Percentiles rank a stretch among this genome's conserved stretches.
These are phyloP conservation scores for Rhodosorus marinus DNA, from an alignment of 23 red algal species.

Conservation along the genomic window DNA sequence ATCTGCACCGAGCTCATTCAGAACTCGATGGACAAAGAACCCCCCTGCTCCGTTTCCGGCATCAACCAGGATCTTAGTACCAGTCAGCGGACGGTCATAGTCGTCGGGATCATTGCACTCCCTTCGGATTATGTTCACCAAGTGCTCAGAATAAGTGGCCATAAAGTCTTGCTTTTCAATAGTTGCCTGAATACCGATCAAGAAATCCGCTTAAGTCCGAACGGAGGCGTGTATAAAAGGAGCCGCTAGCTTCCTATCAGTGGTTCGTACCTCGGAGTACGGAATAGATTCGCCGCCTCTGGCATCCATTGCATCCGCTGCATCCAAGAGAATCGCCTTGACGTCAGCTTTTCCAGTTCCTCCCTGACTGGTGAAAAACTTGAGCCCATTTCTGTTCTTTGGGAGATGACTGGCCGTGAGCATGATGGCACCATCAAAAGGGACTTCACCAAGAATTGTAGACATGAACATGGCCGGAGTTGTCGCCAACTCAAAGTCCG, in stretches of 20 bases:
- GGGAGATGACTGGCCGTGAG: slow-evolving; percentile 73
- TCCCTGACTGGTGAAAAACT: slow-evolving; percentile 65
- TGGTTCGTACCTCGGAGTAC: too few relatives aligned
- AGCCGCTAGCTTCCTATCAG: too few relatives aligned
- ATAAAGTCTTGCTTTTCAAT: too few relatives aligned
- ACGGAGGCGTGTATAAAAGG: too few relatives aligned
- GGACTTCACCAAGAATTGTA: slow-evolving; percentile 10
- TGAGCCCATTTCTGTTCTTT: slow-evolving; percentile 68
- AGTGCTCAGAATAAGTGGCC: slow-evolving; percentile 25
- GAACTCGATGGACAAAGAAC: slow-evolving; percentile 46
- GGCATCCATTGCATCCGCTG: neutral
- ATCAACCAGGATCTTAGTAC: slow-evolving; percentile 64
- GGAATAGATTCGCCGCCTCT: slow-evolving; percentile 3
- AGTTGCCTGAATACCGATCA: too few relatives aligned
- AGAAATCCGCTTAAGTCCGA: too few relatives aligned
- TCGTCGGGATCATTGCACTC: slow-evolving; percentile 6
- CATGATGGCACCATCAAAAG: slow-evolving; percentile 43
- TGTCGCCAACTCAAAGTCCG: slow-evolving; percentile 42
- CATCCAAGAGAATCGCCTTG: slow-evolving; percentile 15
- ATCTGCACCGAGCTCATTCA: slow-evolving; percentile 43
- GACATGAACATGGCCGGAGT: slow-evolving; percentile 95
- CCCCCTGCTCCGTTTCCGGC: slow-evolving; percentile 80
- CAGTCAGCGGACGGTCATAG: slow-evolving; percentile 23
- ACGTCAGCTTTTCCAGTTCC: slow-evolving; percentile 33
- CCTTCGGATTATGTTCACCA: slow-evolving; percentile 30